Base-by-base conservation (phyloP, 2,329 filamentous ascomycete species). In the Colletotrichum sojae region DNA sequence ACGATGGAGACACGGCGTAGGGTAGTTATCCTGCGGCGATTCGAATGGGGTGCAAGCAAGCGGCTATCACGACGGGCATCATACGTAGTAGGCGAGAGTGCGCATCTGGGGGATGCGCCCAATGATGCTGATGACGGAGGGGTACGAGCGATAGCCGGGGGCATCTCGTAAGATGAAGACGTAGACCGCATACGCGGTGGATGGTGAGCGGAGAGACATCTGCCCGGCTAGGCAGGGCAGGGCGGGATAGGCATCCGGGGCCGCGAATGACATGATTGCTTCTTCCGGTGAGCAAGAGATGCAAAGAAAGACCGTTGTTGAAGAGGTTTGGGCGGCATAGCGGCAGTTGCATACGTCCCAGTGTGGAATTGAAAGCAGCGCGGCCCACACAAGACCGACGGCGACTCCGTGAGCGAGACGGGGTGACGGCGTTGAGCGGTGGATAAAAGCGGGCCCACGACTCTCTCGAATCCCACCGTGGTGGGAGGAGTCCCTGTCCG, bases 361-460 rank as follows among this genome's bases (percentile, higher is more conserved):
- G 55, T 45, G 51, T 66, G 62, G 62, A 66, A 65, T 31, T 54
- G 61, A 55, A 39, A 65, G 55, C 54, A 60, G 49, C 6, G 12
- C 49, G 62, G 48, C 36, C 62, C 62, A 69, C 66, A 48, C 66
- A 61, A 60, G 55, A 66, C 66, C 66, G 66, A 66, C 66, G 66
- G 66, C 66, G 66, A 66, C 66, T 69, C 66, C 66, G 62, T 65
- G 43, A 65, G 43, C 52, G 39, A 60, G 62, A 55, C 54, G 66
- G 66, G 66, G 62, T 46, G 43, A 66, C 66, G 66, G 55, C 62
- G 55, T 69, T 66, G 62, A 69, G 55, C 61, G 61, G 66, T 69
- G 62, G 66, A 60, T 55, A 45, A 66, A 65, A 55, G 55, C 57
- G 66, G 66, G 25, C 8, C 31, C 31, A 55, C 49, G 13, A 45